phyloP scores from a whole-genome alignment of 2,329 filamentous ascomycete species.

The Endocalyx cinctus region DNA sequence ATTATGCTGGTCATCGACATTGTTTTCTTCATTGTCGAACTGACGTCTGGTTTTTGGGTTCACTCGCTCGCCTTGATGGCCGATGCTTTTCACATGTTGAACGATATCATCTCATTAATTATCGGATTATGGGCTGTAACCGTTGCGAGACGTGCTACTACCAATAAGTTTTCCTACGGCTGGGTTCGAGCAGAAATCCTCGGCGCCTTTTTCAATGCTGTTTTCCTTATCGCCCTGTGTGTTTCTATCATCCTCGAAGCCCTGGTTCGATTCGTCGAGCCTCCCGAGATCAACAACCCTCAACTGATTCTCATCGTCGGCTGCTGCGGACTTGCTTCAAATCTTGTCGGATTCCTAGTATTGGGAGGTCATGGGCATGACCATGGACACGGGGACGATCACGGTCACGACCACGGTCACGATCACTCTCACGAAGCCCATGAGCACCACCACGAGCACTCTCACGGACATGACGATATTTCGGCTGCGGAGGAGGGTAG shows the following conservation, averaged over 20 bases:
- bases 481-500: conserved; percentile 49
- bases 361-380: conserved; percentile 89
- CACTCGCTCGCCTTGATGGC: conserved; percentile 91
- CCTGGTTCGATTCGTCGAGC: conserved; percentile 85
- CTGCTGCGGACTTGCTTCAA: conserved; percentile 78
- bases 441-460: conserved; percentile 45
- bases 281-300: conserved; percentile 80
- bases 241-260: conserved; percentile 96
- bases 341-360: conserved; percentile 81
- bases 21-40: conserved; percentile 84
- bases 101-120: conserved; percentile 91
- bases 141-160: conserved; percentile 77
- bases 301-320: conserved; percentile 87
- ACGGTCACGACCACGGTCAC: conserved; percentile 47
- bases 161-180: conserved; percentile 92
- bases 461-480: conserved; percentile 32
- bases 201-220: conserved; percentile 93
- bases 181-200: conserved; percentile 97
- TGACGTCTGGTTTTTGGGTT: conserved; percentile 79
- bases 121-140: conserved; percentile 95
- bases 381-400: conserved; percentile 54
- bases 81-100: conserved; percentile 98
- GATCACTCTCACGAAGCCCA: conserved; percentile 41
- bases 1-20: conserved; percentile 89
- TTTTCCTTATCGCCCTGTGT: conserved; percentile 94